A percentile compares a stretch with the other conserved stretches of the same genome.
phyloP scores from a whole-genome alignment of 371 early-diverging fungal species.

The Mucor piriformis region DNA sequence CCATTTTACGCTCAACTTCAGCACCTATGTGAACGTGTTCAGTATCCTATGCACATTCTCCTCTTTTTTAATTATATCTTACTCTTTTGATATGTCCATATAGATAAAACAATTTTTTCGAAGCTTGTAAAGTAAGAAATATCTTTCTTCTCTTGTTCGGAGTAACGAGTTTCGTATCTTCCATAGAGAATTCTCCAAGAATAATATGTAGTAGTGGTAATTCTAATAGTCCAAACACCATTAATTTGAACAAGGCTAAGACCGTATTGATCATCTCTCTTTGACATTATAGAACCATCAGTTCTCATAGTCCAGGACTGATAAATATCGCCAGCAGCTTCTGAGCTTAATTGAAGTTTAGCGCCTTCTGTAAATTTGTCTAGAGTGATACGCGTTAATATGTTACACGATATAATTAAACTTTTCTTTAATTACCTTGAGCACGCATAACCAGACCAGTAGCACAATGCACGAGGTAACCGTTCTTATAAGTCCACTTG shows the following conservation, averaged over 20 bases:
- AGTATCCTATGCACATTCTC: not conserved
- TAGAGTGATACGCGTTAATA: constrained; percentile 13
- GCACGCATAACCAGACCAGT: constrained; percentile 42
- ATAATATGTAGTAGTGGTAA: constrained; percentile 30
- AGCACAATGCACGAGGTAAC: constrained; percentile 52
- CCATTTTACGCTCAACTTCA: constrained; percentile 33
- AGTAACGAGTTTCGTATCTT: constrained; percentile 31
- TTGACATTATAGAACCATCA: constrained; percentile 42
- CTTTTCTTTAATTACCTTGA: constrained; percentile 29
- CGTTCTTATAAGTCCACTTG: constrained; percentile 50
- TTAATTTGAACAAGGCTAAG: constrained; percentile 28
- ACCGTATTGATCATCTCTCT: constrained; percentile 28
- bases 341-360: constrained; percentile 26
- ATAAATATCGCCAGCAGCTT: constrained; percentile 24
- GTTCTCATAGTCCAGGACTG: constrained; percentile 44
- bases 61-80: not conserved
- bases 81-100: constrained; percentile 21
- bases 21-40: constrained; percentile 5
- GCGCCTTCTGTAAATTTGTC: constrained; percentile 30
- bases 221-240: constrained; percentile 27
- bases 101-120: constrained; percentile 32
- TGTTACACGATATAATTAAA: constrained; percentile 1
- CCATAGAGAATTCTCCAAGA: constrained; percentile 45
- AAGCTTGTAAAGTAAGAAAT: constrained; percentile 31
- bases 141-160: constrained; percentile 35